Evolutionary conservation across 768 basidiomycete genomes (phyloP), one percentile per base, ranked within the genome.

Genomic region (Lentinula boryana): DNA sequence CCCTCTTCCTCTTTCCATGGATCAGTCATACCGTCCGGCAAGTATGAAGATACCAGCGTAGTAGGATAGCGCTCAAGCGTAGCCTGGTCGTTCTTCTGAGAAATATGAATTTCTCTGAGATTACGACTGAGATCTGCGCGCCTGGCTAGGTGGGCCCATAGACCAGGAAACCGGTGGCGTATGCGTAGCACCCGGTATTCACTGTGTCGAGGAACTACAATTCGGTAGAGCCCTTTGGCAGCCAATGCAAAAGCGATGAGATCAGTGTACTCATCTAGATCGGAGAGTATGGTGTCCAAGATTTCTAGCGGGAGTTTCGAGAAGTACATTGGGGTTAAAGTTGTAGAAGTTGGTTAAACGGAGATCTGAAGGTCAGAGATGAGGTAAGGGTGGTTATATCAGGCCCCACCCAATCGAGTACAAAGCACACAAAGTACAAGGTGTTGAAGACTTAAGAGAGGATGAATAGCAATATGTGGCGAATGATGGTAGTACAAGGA

Each of bases 71-170:
- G 75, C 68, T 82, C 78, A 40, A 76, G 69, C 7, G 73, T 65
- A 16, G 68, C 64, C 62, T 73, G 70, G 63, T 78, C 76, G 18
- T 64, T 54, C 36, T 70, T 72, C 48, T 78, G 73, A 68, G 72
- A 76, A 52, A 83, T 74, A 54, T 79, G 75, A 12, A 83, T 75
- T 59, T 78, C 76, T 7, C 77, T 75, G 48, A 83, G 72, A 61
- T 78, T 78, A 44, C 79, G 72, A 46, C 80, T 70, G 5, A 82
- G 73, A 66, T 82, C 80, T n/a, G 75, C 69, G 27, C 80, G 75
- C 51, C 71, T 70, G 16, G 80, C 78, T n/a, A 83, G 76, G 64
- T 82, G 81, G 0, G 76, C 77, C 80, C 81, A 83, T 64, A 82
- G 68, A 18, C 69, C 67, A 13, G 77, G 75, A 50, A 71, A 65